A percentile compares a stretch with the other conserved stretches of the same genome.
Evolutionary conservation across 192 early-diverging fungal species (phyloP).

Genomic region (Coemansia sp.): DNA sequence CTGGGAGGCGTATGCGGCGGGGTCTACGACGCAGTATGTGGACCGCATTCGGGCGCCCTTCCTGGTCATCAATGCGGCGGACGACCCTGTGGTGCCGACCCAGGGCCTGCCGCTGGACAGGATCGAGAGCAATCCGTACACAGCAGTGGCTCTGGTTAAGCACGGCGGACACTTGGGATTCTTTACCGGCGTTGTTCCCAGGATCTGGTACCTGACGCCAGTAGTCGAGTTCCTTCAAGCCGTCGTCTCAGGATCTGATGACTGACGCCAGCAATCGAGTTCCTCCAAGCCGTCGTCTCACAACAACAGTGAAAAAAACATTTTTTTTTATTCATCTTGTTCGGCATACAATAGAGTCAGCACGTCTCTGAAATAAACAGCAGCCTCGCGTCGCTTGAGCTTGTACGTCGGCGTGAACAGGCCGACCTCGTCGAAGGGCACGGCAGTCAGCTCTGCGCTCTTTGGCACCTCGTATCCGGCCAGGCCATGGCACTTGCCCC

Average conservation of each 20-base stretch:
- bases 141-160: constrained; percentile 70
- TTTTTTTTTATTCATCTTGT: neutral
- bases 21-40: constrained; percentile 53
- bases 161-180: constrained; percentile 87
- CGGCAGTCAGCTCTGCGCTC: constrained; percentile 63
- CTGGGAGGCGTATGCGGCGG: constrained; percentile 69
- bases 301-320: too few relatives aligned
- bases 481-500: constrained; percentile 63
- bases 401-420: constrained; percentile 82
- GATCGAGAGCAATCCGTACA: constrained; percentile 67
- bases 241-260: neutral
- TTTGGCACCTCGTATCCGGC: constrained; percentile 75
- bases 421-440: constrained; percentile 74
- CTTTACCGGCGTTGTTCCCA: constrained; percentile 25
- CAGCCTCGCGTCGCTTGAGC: constrained; percentile 55
- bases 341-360: constrained; percentile 63
- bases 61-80: constrained; percentile 71
- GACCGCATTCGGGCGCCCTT: constrained; percentile 66
- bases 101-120: constrained; percentile 69
- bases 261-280: constrained; percentile 63
- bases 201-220: constrained; percentile 60
- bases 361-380: constrained; percentile 42
- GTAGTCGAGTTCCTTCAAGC: constrained; percentile 56
- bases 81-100: constrained; percentile 73
- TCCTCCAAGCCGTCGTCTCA: constrained; percentile 5